Evolutionary conservation across 2,329 filamentous ascomycete species (phyloP).

Genomic region (Bipolaris sorokiniana): DNA sequence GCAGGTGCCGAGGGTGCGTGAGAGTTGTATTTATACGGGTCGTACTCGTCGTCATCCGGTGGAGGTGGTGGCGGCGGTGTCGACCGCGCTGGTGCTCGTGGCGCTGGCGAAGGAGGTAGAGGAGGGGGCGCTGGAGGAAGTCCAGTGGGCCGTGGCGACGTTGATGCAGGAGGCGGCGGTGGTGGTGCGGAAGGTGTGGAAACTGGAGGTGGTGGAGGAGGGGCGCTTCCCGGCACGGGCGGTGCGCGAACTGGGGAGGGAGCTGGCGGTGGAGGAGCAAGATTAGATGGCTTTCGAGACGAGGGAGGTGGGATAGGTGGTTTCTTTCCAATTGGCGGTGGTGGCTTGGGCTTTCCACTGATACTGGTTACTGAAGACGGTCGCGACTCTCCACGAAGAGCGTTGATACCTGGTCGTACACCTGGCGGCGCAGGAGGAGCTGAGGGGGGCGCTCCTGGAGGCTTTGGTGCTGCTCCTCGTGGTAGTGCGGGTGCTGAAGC

Average conservation of each 20-base stretch:
- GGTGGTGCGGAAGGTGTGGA: slow-evolving; percentile 53
- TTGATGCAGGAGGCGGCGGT: slow-evolving; percentile 46
- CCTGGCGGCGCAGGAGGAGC: slow-evolving; percentile 57
- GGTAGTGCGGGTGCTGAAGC: slow-evolving; percentile 62
- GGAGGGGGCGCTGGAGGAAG: slow-evolving; percentile 29
- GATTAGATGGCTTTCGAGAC: slow-evolving; percentile 63
- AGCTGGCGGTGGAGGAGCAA: slow-evolving; percentile 50
- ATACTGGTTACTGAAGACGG: slow-evolving; percentile 65
- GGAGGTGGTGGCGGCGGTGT: slow-evolving; percentile 33
- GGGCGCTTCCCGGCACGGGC: slow-evolving; percentile 48
- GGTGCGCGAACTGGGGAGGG: slow-evolving; percentile 51
- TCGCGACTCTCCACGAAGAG: slow-evolving; percentile 60
- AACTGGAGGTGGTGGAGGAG: slow-evolving; percentile 49
- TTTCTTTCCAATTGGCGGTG: slow-evolving; percentile 80
- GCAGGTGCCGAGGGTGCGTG: slow-evolving; percentile 38
- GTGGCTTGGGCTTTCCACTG: slow-evolving; percentile 69
- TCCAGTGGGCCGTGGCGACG: slow-evolving; percentile 24
- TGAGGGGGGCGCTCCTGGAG: slow-evolving; percentile 55
- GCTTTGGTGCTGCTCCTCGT: slow-evolving; percentile 56
- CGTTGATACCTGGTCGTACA: slow-evolving; percentile 66
- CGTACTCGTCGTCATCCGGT: slow-evolving; percentile 37
- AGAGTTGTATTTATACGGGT: slow-evolving; percentile 53
- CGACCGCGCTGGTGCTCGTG: slow-evolving; percentile 30
- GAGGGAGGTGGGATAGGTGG: slow-evolving; percentile 64
- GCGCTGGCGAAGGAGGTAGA: slow-evolving; percentile 24